Base-by-base conservation (phyloP, 176 grass and related monocot genomes). In the Poa annua region DNA sequence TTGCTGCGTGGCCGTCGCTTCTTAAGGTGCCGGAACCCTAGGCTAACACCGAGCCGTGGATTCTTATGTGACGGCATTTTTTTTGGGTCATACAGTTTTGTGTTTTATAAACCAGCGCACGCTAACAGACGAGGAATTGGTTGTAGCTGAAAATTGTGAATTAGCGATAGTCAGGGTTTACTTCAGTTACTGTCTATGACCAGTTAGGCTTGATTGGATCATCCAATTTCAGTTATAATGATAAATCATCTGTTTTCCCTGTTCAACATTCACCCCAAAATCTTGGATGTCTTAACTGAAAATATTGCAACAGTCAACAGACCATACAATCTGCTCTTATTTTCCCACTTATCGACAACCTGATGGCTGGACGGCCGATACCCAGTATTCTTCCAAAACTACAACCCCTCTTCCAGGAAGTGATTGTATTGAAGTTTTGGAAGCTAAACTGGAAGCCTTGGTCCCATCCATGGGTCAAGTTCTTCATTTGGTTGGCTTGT, bases 21-120 rank as follows among this genome's bases (percentile, higher is more conserved):
- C 71, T 74, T 74, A 33, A 51, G 33, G 64, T 41, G 19, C 41
- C 42, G 26, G 32, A 82, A 60, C 68, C 80, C 68, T 82, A 61
- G 67, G 68, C 34, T 82, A 32, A 22, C 16, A 57, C 15, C n/a
- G 24, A 67, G 19, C 71, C 12, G n/a, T 41, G 1, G 15, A 2
- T 59, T 32, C 42, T 11, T 79, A 16, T 10, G 47, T 52, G 44
- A 22, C 11, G 11, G 14, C 16, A 7, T 78, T 66, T 20, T 66
- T 48, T n/a, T 9, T 42, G 60, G 25, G 11, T 3, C 5, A 50
- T 33, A 48, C 34, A 36, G 13, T 77, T 59, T 13, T 14, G 11
- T 33, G 11, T 33, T 79, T 49, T 33, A 26, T 32, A 33, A 38
- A 20, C 19, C 19, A 65, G 41, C 42, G 1, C 8, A 29, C 42